Percentiles rank a stretch among this genome's conserved stretches.
Conservation (phyloP, 1,139 yeast genomes). For the Debaryomycetaceae sp. region DNA sequence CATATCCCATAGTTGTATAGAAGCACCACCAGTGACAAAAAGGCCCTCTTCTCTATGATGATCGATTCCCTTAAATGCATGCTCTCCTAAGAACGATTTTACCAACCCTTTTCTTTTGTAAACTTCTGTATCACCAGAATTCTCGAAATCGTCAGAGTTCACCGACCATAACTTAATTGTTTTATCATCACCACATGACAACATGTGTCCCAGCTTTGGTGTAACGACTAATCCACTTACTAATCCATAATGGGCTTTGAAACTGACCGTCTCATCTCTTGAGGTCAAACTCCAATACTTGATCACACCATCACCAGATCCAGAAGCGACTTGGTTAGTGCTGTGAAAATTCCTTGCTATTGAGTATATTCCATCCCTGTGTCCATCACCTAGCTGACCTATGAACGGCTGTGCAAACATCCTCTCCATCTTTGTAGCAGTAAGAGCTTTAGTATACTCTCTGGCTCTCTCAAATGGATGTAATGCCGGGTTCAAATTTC, state of each 20-base stretch:
- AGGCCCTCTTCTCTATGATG: slow-evolving; percentile 71
- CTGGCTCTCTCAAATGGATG: slow-evolving; percentile 98
- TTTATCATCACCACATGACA: slow-evolving; percentile 91
- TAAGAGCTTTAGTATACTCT: slow-evolving; percentile 90
- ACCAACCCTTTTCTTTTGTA: slow-evolving; percentile 49
- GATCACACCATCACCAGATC: slow-evolving; percentile 92
- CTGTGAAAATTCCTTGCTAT: slow-evolving; percentile 75
- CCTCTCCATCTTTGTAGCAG: slow-evolving; percentile 91
- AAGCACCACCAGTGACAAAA: slow-evolving; percentile 92
- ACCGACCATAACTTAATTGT: slow-evolving; percentile 81
- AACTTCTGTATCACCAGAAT: slow-evolving; percentile 30
- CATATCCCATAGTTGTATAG: slow-evolving; percentile 86
- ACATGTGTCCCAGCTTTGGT: slow-evolving; percentile 54
- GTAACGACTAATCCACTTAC: slow-evolving; percentile 85
- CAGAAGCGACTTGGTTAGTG: slow-evolving; percentile 78
- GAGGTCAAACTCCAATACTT: slow-evolving; percentile 88
- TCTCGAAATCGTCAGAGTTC: slow-evolving; percentile 39
- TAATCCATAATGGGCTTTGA: slow-evolving; percentile 88
- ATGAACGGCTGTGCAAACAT: slow-evolving; percentile 98
- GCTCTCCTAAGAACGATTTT: slow-evolving; percentile 79
- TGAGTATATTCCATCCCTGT: slow-evolving; percentile 90
- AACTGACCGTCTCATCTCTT: slow-evolving; percentile 69
- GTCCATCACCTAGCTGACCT: slow-evolving; percentile 94
- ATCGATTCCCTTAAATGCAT: slow-evolving; percentile 81
- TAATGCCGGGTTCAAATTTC: slow-evolving; percentile 89